These are phyloP conservation scores for Leccinum disarticulatum DNA, from an alignment of 768 basidiomycete species.

Conservation along the genomic window DNA sequence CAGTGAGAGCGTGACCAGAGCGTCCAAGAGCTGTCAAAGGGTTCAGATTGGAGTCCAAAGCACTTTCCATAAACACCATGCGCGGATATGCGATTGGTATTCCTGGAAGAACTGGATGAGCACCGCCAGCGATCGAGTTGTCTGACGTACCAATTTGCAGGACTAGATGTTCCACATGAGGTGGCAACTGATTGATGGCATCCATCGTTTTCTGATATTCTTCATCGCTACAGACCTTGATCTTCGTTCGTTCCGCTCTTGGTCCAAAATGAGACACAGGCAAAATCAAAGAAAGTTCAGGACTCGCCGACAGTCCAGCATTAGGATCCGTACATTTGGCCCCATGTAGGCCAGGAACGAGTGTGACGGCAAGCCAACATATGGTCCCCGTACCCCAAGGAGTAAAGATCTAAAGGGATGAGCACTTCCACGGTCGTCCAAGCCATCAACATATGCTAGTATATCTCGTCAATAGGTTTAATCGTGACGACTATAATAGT, in stretches of 20 bases:
- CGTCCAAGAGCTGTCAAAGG: constrained; percentile 77
- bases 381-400: constrained; percentile 75
- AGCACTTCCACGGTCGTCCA: constrained; percentile 54
- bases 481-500: constrained; percentile 1
- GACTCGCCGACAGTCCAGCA: constrained; percentile 79
- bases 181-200: constrained; percentile 59
- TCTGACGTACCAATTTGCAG: constrained; percentile 65
- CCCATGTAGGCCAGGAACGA: constrained; percentile 81
- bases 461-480: neutral
- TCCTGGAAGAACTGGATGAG: constrained; percentile 36
- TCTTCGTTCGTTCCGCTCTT: constrained; percentile 83
- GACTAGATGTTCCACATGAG: constrained; percentile 75
- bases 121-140: neutral
- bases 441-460: constrained; percentile 58
- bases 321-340: constrained; percentile 68
- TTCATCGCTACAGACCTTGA: constrained; percentile 71
- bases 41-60: constrained; percentile 80
- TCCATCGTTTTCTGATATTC: constrained; percentile 77
- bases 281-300: neutral
- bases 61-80: constrained; percentile 82
- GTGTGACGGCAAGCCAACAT: constrained; percentile 77
- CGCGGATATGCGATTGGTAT: constrained; percentile 91
- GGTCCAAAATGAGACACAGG: constrained; percentile 7
- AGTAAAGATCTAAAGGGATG: constrained; percentile 74
- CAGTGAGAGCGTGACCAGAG: constrained; percentile 64